Evolutionary conservation across 2,329 filamentous ascomycete species (phyloP), one percentile per base, ranked within the genome.

Genomic region (Colletotrichum sp.): DNA sequence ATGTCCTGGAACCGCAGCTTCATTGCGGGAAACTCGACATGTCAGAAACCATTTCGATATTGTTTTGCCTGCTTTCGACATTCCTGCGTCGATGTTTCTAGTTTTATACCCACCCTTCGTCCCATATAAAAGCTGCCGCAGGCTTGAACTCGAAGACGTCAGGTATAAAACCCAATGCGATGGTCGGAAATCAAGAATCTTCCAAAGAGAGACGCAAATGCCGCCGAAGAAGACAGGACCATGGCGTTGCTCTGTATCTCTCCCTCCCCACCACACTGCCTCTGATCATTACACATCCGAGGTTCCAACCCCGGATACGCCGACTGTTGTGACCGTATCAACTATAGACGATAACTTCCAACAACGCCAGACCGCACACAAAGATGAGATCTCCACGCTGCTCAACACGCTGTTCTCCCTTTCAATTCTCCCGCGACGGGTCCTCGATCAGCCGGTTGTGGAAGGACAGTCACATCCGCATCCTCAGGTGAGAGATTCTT

Each of bases 71-170:
- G n/a, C 6, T 21, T 21, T n/a, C 6, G 10, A 21, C 9, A 10
- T 48, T 13, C n/a, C 10, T 21, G n/a, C 43, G 0, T n/a, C 0
- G 4, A 48, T 0, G 43, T 13, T 48, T 7, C 0, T 2, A 48
- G 3, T 21, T 21, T 43, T n/a, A 43, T n/a, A 43, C 0, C 8
- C 18, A 0, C 16, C 16, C 0, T 0, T 10, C 39, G 6, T n/a
- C 39, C 4, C 18, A 10, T 3, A n/a, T 0, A 18, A n/a, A n/a
- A 43, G 0, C 39, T 43, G 39, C 39, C 3, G 5, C 18, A 0
- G 1, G 39, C 39, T 43, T 43, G 18, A 4, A 4, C 1, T 12
- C 1, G 8, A 43, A 43, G 18, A n/a, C 0, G 5, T 3, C 9
- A 0, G 0, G 18, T n/a, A 43, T n/a, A n/a, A 43, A 43, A 12